Evolutionary conservation across 2,329 filamentous ascomycete genomes (phyloP).

Genomic region (Phoma sp.): DNA sequence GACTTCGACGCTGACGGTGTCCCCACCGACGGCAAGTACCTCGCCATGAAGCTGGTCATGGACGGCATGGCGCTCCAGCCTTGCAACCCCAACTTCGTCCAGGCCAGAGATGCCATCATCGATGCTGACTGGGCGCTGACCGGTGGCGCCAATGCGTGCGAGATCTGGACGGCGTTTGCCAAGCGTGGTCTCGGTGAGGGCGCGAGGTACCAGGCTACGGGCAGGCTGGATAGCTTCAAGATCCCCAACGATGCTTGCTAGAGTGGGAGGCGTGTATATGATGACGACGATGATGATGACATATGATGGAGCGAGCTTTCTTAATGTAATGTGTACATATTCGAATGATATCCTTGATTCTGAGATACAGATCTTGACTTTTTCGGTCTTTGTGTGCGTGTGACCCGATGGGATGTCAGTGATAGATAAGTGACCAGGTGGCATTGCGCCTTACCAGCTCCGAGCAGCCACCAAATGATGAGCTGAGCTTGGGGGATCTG

Average conservation of each 20-base stretch:
- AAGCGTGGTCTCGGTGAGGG: slow-evolving; percentile 60
- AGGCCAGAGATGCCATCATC: slow-evolving; percentile 61
- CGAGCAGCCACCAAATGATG: too few relatives aligned
- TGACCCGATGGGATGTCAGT: too few relatives aligned
- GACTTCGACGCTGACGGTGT: slow-evolving; percentile 53
- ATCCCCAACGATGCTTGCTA: slow-evolving; percentile 30
- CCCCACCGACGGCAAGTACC: slow-evolving; percentile 60
- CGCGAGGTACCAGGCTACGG: slow-evolving; percentile 29
- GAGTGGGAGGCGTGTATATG: not conserved
- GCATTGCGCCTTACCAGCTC: too few relatives aligned
- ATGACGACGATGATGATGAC: slow-evolving; percentile 6
- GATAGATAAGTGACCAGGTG: too few relatives aligned
- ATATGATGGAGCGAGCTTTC: slow-evolving; percentile 1
- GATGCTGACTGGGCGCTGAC: slow-evolving; percentile 62
- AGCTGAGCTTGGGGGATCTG: too few relatives aligned
- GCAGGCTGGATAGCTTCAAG: slow-evolving; percentile 30
- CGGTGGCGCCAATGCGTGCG: slow-evolving; percentile 57
- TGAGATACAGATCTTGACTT: not conserved
- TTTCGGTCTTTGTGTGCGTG: not conserved
- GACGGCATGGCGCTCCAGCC: slow-evolving; percentile 63
- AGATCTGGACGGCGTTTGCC: slow-evolving; percentile 62
- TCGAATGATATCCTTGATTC: slow-evolving; percentile 4
- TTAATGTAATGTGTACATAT: slow-evolving; percentile 15
- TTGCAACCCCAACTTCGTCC: slow-evolving; percentile 61
- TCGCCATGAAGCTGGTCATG: slow-evolving; percentile 60